Conservation (phyloP, 169 alveolate genomes). For the Plasmodium yoelii region DNA sequence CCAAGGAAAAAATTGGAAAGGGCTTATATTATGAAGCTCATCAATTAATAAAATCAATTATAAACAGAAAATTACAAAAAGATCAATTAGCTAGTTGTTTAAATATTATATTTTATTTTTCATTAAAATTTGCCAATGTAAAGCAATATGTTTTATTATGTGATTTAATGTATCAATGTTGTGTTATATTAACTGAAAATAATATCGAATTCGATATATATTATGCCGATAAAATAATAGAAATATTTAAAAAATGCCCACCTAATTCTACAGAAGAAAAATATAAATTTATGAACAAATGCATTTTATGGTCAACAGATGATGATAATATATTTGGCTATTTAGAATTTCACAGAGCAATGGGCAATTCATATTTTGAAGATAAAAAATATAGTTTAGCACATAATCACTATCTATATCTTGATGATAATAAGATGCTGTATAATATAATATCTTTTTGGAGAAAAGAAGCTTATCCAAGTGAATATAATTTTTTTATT, state of each 20-base stretch:
- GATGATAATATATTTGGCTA: conserved; percentile 59
- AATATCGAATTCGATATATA: conserved; percentile 34
- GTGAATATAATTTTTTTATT: conserved; percentile 62
- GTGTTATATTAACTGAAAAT: conserved; percentile 30
- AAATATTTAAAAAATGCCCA: conserved; percentile 59
- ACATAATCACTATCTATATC: conserved; percentile 72
- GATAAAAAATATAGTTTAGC: conserved; percentile 70
- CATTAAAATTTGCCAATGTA: conserved; percentile 33
- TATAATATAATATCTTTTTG: conserved; percentile 35
- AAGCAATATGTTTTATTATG: conserved; percentile 65
- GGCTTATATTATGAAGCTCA: conserved; percentile 71
- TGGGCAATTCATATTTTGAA: conserved; percentile 49
- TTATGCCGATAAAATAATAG: conserved; percentile 66
- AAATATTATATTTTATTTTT: conserved; percentile 41
- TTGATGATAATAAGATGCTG: conserved; percentile 43
- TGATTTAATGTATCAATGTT: conserved; percentile 72
- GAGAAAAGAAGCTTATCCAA: conserved; percentile 72
- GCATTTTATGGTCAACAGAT: conserved; percentile 50
- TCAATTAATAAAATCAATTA: conserved; percentile 55
- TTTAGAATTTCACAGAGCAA: conserved; percentile 62
- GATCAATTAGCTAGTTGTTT: conserved; percentile 33
- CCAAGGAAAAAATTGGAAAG: conserved; percentile 52
- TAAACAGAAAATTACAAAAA: conserved; percentile 55
- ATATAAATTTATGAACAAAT: conserved; percentile 75
- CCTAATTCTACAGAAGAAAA: conserved; percentile 74